phyloP scores from a whole-genome alignment of 169 alveolate species.

The Babesia caballi region DNA sequence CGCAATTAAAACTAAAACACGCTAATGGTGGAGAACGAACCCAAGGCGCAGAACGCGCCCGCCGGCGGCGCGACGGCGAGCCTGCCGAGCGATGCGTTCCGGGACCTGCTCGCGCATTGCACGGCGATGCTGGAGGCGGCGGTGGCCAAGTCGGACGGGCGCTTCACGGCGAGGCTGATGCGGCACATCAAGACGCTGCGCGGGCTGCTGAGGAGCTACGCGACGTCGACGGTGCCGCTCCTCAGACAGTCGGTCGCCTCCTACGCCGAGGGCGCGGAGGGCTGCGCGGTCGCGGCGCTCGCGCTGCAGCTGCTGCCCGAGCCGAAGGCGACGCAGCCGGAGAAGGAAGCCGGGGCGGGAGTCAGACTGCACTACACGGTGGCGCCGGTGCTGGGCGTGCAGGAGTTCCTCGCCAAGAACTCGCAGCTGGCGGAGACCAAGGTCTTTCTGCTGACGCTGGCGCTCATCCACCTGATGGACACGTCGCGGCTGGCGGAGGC shows the following conservation, averaged over 20 bases:
- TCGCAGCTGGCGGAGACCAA: conserved; percentile 60
- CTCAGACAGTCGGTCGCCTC: conserved; percentile 36
- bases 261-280: conserved; percentile 41
- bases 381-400: conserved; percentile 41
- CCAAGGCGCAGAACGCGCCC: conserved; percentile 15
- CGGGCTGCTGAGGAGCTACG: conserved; percentile 33
- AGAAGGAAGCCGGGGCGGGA: background rate
- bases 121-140: conserved; percentile 64
- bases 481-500: conserved; percentile 31
- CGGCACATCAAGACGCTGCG: conserved; percentile 61
- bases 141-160: conserved; percentile 52
- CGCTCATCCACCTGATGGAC: conserved; percentile 57
- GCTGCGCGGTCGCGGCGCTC: conserved; percentile 43
- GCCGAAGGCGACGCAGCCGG: background rate
- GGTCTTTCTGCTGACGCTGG: conserved; percentile 47
- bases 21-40: conserved; percentile 1
- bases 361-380: conserved; percentile 25
- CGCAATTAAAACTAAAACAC: background rate
- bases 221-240: conserved; percentile 35
- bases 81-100: conserved; percentile 65
- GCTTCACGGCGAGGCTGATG: conserved; percentile 58
- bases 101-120: conserved; percentile 54
- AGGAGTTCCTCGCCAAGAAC: conserved; percentile 43
- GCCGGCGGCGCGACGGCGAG: conserved; percentile 2
- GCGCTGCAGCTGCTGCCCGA: conserved; percentile 29